Percentiles rank a stretch among this genome's conserved stretches.
Conservation (phyloP, 371 early-diverging fungal species). For the Mortierella sp. region DNA sequence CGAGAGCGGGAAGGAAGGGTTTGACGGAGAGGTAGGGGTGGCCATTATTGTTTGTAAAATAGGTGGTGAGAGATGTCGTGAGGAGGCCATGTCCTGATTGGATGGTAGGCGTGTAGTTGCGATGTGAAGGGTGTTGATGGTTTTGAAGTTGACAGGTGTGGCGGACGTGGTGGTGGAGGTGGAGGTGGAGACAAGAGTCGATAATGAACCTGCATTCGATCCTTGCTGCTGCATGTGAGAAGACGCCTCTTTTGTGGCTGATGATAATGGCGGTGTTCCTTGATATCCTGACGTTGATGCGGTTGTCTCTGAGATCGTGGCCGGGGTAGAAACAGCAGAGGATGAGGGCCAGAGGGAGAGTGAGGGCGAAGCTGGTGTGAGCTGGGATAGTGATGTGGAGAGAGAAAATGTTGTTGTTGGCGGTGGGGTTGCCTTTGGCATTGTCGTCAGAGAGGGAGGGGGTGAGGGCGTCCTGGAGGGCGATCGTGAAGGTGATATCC, state of each 20-base stretch:
- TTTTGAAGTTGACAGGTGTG: neutral
- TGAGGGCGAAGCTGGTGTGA: conserved; percentile 20
- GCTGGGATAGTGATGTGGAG: conserved; percentile 22
- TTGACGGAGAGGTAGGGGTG: conserved; percentile 26
- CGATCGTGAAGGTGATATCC: conserved; percentile 22
- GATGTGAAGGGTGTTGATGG: conserved; percentile 11
- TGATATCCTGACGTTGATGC: conserved; percentile 22
- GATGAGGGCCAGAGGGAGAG: conserved; percentile 12
- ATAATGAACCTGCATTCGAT: conserved; percentile 48
- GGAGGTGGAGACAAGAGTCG: conserved; percentile 26
- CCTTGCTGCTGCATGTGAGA: conserved; percentile 17
- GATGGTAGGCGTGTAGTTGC: conserved; percentile 3
- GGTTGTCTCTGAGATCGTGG: conserved; percentile 35
- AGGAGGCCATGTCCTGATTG: conserved; percentile 17
- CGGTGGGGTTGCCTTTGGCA: neutral
- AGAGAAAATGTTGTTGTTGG: neutral
- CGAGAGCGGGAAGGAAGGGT: conserved; percentile 20
- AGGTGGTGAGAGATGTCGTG: conserved; percentile 26
- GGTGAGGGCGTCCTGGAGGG: conserved; percentile 29
- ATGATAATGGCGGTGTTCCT: conserved; percentile 4
- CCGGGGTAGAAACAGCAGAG: conserved; percentile 6
- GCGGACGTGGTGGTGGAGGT: neutral
- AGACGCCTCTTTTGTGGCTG: conserved; percentile 12
- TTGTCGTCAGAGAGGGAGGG: neutral
- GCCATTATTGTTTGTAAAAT: conserved; percentile 26